Conservation (phyloP, 2,329 filamentous ascomycete genomes). For the Fusarium sulawesiense region DNA sequence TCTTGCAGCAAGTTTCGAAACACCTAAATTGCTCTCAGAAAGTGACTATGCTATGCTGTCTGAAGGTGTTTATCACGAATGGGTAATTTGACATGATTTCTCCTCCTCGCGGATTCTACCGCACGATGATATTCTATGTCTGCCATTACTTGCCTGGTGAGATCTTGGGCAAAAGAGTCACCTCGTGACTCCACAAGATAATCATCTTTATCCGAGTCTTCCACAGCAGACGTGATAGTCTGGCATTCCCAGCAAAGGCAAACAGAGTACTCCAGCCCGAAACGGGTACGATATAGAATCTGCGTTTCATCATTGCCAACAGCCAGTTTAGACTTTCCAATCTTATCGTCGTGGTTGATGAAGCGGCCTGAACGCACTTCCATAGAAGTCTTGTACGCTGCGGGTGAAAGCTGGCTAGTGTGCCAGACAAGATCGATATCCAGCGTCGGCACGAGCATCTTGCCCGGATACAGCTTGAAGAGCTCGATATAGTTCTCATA, state of each 20-base stretch:
- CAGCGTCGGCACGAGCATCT: constrained; percentile 53
- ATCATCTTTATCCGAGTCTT: constrained; percentile 14
- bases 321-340: constrained; percentile 18
- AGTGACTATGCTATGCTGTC: background rate
- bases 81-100: constrained; percentile 23
- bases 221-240: constrained; percentile 31
- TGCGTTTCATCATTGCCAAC: constrained; percentile 28
- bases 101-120: constrained; percentile 34
- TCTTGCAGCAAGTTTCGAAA: too few relatives aligned
- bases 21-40: background rate
- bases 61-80: background rate
- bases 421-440: constrained; percentile 58
- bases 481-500: constrained; percentile 54
- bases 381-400: constrained; percentile 40
- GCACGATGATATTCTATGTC: constrained; percentile 25
- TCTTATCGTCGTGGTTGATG: constrained; percentile 46
- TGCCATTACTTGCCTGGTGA: constrained; percentile 6
- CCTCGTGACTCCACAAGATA: background rate
- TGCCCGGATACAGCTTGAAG: constrained; percentile 51
- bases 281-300: constrained; percentile 32
- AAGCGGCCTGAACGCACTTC: constrained; percentile 38
- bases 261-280: constrained; percentile 28
- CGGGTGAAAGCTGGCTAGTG: constrained; percentile 54
- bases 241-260: constrained; percentile 42
- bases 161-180: background rate